phyloP scores from a whole-genome alignment of 2,329 filamentous ascomycete species.

The Thermoascus crustaceus region DNA sequence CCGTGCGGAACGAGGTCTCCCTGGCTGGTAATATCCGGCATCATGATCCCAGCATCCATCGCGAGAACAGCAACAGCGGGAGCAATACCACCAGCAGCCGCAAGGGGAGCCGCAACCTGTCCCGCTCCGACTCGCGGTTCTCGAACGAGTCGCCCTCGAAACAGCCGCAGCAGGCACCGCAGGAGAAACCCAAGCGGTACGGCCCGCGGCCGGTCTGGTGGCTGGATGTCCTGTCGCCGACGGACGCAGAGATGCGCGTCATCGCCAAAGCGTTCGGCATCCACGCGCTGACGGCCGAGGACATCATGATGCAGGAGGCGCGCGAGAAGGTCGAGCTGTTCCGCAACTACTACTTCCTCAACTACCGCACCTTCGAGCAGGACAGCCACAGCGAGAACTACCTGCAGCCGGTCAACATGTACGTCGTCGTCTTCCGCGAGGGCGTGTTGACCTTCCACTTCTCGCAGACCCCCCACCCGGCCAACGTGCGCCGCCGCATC shows the following conservation, averaged over 20 bases:
- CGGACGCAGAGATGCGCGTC: conserved; percentile 91
- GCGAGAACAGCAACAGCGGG: conserved; percentile 9
- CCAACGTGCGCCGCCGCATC: conserved; percentile 88
- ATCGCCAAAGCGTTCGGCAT: conserved; percentile 90
- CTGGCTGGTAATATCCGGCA: conserved; percentile 20
- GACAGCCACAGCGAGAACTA: conserved; percentile 83
- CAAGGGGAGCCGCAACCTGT: neutral
- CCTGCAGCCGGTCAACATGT: conserved; percentile 93
- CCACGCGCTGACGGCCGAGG: conserved; percentile 88
- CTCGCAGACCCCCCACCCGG: conserved; percentile 88
- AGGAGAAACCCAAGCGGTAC: conserved; percentile 42
- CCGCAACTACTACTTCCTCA: conserved; percentile 96
- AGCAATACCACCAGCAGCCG: conserved; percentile 18
- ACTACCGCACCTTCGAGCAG: conserved; percentile 96
- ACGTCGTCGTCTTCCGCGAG: conserved; percentile 92
- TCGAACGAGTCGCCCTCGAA: conserved; percentile 3
- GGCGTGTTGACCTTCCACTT: conserved; percentile 96
- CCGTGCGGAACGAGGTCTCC: conserved; percentile 3
- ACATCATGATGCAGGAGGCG: conserved; percentile 94
- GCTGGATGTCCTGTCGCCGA: conserved; percentile 86
- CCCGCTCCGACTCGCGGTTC: conserved; percentile 3
- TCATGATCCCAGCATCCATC: conserved; percentile 21
- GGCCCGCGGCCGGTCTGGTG: conserved; percentile 92
- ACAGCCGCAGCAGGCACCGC: conserved; percentile 24
- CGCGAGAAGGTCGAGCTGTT: conserved; percentile 98